Percentiles rank a stretch among this genome's conserved stretches.
These are phyloP conservation scores for Kuraishia piskuri DNA, from an alignment of 805 yeast species.

Conservation along the genomic window DNA sequence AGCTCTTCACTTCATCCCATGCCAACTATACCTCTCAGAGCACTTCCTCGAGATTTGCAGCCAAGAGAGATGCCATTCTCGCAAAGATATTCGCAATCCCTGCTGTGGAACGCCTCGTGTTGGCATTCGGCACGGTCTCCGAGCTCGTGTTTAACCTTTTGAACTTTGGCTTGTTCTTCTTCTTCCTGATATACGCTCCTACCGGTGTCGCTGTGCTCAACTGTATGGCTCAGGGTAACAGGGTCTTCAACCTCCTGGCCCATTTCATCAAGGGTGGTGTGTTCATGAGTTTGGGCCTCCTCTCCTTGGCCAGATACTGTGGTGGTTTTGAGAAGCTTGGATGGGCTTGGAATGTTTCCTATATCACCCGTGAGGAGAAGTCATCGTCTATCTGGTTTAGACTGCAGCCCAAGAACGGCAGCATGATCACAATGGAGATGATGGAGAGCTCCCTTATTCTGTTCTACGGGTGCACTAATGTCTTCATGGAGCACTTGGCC, in stretches of 20 bases:
- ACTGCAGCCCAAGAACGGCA: slow-evolving; percentile 30
- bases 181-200: slow-evolving; percentile 45
- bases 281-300: slow-evolving; percentile 64
- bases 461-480: slow-evolving; percentile 83
- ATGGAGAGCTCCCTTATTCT: slow-evolving; percentile 73
- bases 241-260: slow-evolving; percentile 78
- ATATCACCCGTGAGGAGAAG: slow-evolving; percentile 16
- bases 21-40: neutral
- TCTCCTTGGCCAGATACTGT: slow-evolving; percentile 79
- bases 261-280: slow-evolving; percentile 96
- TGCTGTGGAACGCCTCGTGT: slow-evolving; percentile 9
- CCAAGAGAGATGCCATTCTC: slow-evolving; percentile 24
- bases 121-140: slow-evolving; percentile 20
- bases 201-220: slow-evolving; percentile 59
- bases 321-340: slow-evolving; percentile 74
- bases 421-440: slow-evolving; percentile 72
- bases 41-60: slow-evolving; percentile 6
- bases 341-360: slow-evolving; percentile 78
- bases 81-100: slow-evolving; percentile 24
- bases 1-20: slow-evolving; percentile 7
- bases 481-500: slow-evolving; percentile 85
- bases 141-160: slow-evolving; percentile 36
- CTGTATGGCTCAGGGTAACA: slow-evolving; percentile 56
- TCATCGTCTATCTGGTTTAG: slow-evolving; percentile 22
- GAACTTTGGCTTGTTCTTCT: slow-evolving; percentile 59